Evolutionary conservation across 352 stramenopile genomes (phyloP), one percentile per base, ranked within the genome.

Genomic region (Phytophthora tentaculata): DNA sequence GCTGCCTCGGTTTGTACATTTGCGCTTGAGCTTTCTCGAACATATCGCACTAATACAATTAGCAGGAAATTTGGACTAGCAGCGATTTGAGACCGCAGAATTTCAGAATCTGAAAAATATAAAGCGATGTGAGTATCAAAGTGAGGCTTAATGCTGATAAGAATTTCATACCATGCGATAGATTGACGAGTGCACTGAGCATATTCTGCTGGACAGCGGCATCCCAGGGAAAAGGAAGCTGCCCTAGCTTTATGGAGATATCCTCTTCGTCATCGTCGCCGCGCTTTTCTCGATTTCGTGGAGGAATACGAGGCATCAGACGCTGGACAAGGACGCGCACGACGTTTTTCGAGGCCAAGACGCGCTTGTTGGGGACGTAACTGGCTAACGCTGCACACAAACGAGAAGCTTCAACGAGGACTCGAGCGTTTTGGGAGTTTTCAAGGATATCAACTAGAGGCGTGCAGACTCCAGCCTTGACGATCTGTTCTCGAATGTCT

Each of bases 61-160:
- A 75, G 74, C 16, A 89, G 48, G 56, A 90, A 87, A 56, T 86
- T 75, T 12, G 76, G 60, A 45, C 79, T 88, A 19, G 90, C 81
- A 19, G 83, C 83, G 24, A 90, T 87, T 53, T 92, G 83, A 26
- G 83, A 90, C 1, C 86, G 81, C 29, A 94, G 57, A 35, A 92
- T 81, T 44, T 94, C 86, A 16, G 82, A 92, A 57, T 89, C 85
- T 93, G 54, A 24, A 22, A 0, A 54, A 61, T 1, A 5, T 32
- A 37, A 9, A 14, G 47, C 63, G 35, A 12, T 35, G 16, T 63
- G 13, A 67, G 23, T 22, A 32, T 53, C 10, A n/a, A 44, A 19
- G 12, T 4, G 61, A 24, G 9, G 19, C 13, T 55, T 23, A 43
- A n/a, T 41, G 12, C 22, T 16, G 52, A 26, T 24, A n/a, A n/a